Evolutionary conservation across 352 stramenopile species (phyloP), one percentile per base, ranked within the genome.

Genomic region (Globisporangium alternatum): DNA sequence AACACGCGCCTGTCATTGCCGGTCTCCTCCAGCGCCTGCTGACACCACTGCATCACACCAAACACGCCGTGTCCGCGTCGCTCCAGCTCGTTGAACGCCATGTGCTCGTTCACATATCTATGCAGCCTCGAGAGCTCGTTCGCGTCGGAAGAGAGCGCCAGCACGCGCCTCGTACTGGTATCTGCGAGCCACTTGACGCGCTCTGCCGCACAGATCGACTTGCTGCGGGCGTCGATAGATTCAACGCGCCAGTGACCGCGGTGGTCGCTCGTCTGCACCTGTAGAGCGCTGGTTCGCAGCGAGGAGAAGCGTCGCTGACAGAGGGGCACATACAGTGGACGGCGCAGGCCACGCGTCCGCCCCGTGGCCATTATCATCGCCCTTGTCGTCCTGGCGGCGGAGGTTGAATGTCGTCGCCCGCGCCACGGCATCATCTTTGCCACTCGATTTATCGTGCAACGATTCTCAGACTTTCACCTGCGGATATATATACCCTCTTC

Each of bases 31-130:
- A 93, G 66, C 53, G 83, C 76, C 56, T 86, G 64, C 62, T 86
- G 83, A 35, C 78, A 88, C 68, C 86, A 92, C 64, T 91, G 81
- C 62, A 70, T 64, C 22, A 86, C 61, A 19, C 76, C 67, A 48
- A 75, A 80, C 47, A 90, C 58, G 44, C 71, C 76, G 60, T 93
- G 85, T 30, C 85, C 85, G 30, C 71, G 74, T 35, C 85, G 85
- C 69, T 91, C 85, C 10, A 93, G 76, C 56, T 80, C 80, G 54
- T 92, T 77, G 45, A 87, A 86, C 44, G 81, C 51, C 39, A 65
- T 47, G 22, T 70, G 52, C 25, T 67, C 67, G 44, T 77, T 61
- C 43, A 88, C 55, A 13, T 58, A 55, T 9, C 48, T 35, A 15
- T 66, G 69, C 35, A 81, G 56, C 12, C 60, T 33, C 6, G 78